A percentile compares a stretch with the other conserved stretches of the same genome.
These are phyloP conservation scores for Fusarium bactridioides DNA, from an alignment of 2,329 filamentous ascomycete species.

Conservation along the genomic window DNA sequence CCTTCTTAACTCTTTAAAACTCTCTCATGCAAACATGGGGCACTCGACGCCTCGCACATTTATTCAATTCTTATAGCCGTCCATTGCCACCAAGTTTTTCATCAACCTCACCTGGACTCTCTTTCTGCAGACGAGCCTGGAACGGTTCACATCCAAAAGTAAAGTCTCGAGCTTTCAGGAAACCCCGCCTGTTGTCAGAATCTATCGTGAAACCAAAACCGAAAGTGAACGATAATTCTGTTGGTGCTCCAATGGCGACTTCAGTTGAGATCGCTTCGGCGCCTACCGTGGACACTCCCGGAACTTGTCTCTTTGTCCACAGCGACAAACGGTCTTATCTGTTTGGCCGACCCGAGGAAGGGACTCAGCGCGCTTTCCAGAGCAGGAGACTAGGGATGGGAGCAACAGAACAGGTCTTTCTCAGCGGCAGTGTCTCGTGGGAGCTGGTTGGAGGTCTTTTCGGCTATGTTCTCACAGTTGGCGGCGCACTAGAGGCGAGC, in stretches of 20 bases:
- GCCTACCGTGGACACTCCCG: slow-evolving; percentile 87
- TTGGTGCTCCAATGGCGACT: slow-evolving; percentile 68
- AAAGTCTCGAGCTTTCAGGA: neutral
- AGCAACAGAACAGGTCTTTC: slow-evolving; percentile 79
- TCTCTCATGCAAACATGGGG: slow-evolving; percentile 45
- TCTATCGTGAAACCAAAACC: neutral
- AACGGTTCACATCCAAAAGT: neutral
- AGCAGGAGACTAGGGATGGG: slow-evolving; percentile 72
- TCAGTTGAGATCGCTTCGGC: slow-evolving; percentile 79
- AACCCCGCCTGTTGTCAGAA: neutral
- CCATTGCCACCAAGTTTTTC: neutral
- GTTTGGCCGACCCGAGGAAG: slow-evolving; percentile 84
- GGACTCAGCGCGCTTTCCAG: slow-evolving; percentile 78
- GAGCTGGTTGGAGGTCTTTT: slow-evolving; percentile 79
- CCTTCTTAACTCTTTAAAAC: neutral
- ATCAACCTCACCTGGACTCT: neutral
- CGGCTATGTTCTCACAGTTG: slow-evolving; percentile 84
- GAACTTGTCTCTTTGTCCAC: slow-evolving; percentile 78
- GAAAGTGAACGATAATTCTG: neutral
- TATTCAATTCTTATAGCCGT: slow-evolving; percentile 24
- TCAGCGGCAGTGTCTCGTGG: slow-evolving; percentile 83
- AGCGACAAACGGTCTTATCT: slow-evolving; percentile 85
- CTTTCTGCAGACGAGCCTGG: slow-evolving; percentile 4
- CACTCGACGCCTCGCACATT: slow-evolving; percentile 26
- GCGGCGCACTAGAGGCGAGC: slow-evolving; percentile 67